Evolutionary conservation across 2,329 filamentous ascomycete species (phyloP), one percentile per base, ranked within the genome.

Genomic region (Hypoxylon sp.): DNA sequence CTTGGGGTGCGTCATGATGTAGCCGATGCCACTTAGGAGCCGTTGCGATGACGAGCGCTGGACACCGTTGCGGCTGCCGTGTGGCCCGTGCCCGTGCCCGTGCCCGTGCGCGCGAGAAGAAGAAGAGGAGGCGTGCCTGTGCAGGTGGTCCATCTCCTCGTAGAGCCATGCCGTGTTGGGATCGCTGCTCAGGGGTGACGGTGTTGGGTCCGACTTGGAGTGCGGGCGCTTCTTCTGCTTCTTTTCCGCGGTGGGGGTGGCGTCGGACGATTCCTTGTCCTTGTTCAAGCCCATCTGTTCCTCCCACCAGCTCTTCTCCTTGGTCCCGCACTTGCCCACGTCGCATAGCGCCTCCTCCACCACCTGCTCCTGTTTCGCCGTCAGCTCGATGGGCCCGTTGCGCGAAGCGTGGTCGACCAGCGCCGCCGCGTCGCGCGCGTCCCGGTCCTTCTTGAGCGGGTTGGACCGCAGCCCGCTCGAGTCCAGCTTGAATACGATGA

Each of bases 401-500:
- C 57, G 52, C 6, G 52, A 30, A 7, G 62, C 65, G 19, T 64
- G 30, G 13, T 69, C 67, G 10, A 73, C 43, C 7, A 74, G 68
- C 3, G 69, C 69, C 3, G 62, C 65, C 2, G 70, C 71, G 34
- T 74, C 72, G 11, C 60, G 54, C 2, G 65, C 64, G 44, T 72
- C 71, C 28, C 65, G 70, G n/a, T 68, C 60, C 17, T 69, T 68
- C 46, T 69, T 69, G 15, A 49, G 39, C 3, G 60, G 65, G 51
- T 59, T 68, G 1, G 70, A 71, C 43, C 68, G 53, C 15, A 67
- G 54, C 28, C 64, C 68, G 46, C 67, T 71, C 1, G 68, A 68
- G 30, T 70, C 64, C 13, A 74, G 62, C 59, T 72, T 73, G 56
- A 72, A 71, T 19, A 67, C 62, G 55, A 68, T 65, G 34, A 73